Base-by-base conservation (phyloP, 2,329 filamentous ascomycete genomes). In the Colletotrichum siamense region DNA sequence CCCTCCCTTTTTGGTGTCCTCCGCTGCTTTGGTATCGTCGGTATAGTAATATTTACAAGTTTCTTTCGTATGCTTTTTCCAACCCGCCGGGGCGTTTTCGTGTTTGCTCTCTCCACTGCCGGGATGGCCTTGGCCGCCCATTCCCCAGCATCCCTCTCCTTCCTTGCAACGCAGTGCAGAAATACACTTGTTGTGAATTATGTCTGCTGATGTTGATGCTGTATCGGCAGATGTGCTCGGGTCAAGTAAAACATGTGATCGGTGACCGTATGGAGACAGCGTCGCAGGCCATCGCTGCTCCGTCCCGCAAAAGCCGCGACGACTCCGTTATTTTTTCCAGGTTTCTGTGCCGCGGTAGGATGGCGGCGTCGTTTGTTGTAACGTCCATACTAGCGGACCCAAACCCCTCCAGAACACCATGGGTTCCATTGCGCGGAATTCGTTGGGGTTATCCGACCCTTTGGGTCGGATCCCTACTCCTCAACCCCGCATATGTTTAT, bases 1-100 rank as follows among this genome's bases (percentile, higher is more conserved):
- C 65, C 71, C 59, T 61, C 34, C 61, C 24, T 73, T 69, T 76
- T 69, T 52, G 69, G 18, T 34, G 30, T 73, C 26, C 64, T 65
- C 64, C 49, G 16, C 64, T 76, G 73, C 70, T 61, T 69, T 76
- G 73, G 73, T 76, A 76, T 76, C 73, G 70, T 76, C 34, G 32
- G 15, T 74, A 59, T 69, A 52, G n/a, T 69, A 22, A 61, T 69
- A 73, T 76, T 73, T 73, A 76, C 70, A 73, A 44, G 28, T 39
- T 62, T 69, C 52, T 52, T 61, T 65, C 70, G 64, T 73, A 65
- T 76, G 57, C 44, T 39, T 44, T 63, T 24, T 3, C 36, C 30
- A 28, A 22, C 57, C 24, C 55, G 34, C 24, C 49, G 55, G n/a
- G n/a, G 61, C 28, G 22, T 57, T 68, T 72, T 13, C 59, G 28